phyloP scores from a whole-genome alignment of 345 rosid species.

The Lenwebbia sp. region DNA sequence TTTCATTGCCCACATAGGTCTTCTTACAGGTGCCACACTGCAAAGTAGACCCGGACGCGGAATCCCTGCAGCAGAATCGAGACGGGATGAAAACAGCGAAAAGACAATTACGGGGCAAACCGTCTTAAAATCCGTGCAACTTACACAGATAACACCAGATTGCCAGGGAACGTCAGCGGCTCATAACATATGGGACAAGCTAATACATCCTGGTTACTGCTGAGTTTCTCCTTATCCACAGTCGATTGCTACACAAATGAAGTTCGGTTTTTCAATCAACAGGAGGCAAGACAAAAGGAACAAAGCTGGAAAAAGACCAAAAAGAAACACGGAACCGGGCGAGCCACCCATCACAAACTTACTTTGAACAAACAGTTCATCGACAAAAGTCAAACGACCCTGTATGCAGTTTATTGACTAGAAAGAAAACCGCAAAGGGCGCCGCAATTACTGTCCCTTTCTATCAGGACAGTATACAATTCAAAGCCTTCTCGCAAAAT shows the following conservation, averaged over 20 bases:
- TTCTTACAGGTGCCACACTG: constrained; percentile 56
- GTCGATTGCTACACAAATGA: constrained; percentile 12
- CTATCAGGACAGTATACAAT: background rate
- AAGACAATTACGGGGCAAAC: background rate
- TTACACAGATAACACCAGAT: constrained; percentile 31
- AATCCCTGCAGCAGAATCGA: constrained; percentile 20
- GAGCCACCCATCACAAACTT: background rate
- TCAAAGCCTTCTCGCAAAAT: background rate
- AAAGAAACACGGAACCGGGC: background rate
- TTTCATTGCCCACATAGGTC: constrained; percentile 41
- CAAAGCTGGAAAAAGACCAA: background rate
- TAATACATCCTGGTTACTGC: constrained; percentile 15
- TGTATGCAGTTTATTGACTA: background rate
- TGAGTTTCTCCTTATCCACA: constrained; percentile 20
- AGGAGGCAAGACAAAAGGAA: background rate
- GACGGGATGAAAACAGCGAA: background rate
- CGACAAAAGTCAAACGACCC: background rate
- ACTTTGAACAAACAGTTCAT: background rate
- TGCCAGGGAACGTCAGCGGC: constrained; percentile 24
- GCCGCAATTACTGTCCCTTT: background rate
- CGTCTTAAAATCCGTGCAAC: background rate
- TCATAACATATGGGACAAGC: constrained; percentile 83
- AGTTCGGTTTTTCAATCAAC: background rate
- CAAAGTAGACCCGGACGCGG: constrained; percentile 28
- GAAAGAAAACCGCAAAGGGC: background rate